These are phyloP conservation scores for Pseudomicrostroma phylloplanum DNA, from an alignment of 1,284 basidiomycete genomes.

Conservation along the genomic window DNA sequence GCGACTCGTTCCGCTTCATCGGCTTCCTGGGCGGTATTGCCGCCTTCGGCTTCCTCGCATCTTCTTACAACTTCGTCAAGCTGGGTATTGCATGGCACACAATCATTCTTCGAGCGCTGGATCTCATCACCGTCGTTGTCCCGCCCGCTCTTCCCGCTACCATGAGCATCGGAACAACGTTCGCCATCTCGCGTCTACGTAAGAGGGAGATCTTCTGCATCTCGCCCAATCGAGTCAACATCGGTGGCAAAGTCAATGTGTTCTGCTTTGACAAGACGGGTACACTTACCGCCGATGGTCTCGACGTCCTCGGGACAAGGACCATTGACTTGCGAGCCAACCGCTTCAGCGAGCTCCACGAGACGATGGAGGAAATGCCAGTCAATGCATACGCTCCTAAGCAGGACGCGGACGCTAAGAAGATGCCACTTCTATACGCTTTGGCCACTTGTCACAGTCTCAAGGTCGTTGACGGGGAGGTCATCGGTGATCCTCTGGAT, in stretches of 20 bases:
- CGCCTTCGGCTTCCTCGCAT: slow-evolving; percentile 62
- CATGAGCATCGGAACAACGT: slow-evolving; percentile 93
- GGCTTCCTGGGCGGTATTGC: slow-evolving; percentile 83
- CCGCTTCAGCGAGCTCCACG: slow-evolving; percentile 83
- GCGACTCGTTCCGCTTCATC: slow-evolving; percentile 95
- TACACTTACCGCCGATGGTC: slow-evolving; percentile 93
- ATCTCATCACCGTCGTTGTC: slow-evolving; percentile 96
- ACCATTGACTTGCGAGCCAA: slow-evolving; percentile 52
- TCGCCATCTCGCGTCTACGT: slow-evolving; percentile 82
- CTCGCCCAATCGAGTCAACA: slow-evolving; percentile 90
- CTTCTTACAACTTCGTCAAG: slow-evolving; percentile 79
- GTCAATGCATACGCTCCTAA: slow-evolving; percentile 52
- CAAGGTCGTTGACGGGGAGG: slow-evolving; percentile 79
- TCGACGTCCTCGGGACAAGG: slow-evolving; percentile 72
- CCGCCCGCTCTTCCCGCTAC: slow-evolving; percentile 96
- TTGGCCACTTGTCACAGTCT: slow-evolving; percentile 93
- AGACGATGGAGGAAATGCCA: slow-evolving; percentile 80
- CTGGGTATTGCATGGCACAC: slow-evolving; percentile 79
- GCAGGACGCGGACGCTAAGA: slow-evolving; percentile 57
- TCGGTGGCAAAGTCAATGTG: slow-evolving; percentile 93
- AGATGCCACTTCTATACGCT: slow-evolving; percentile 81
- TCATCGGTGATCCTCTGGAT: slow-evolving; percentile 92
- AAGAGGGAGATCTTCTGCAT: slow-evolving; percentile 91
- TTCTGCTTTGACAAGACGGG: slow-evolving; percentile 99
- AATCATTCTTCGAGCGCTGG: slow-evolving; percentile 83